A percentile compares a stretch with the other conserved stretches of the same genome.
phyloP scores from a whole-genome alignment of 2,329 filamentous ascomycete species.

The Cordyceps farinosa region DNA sequence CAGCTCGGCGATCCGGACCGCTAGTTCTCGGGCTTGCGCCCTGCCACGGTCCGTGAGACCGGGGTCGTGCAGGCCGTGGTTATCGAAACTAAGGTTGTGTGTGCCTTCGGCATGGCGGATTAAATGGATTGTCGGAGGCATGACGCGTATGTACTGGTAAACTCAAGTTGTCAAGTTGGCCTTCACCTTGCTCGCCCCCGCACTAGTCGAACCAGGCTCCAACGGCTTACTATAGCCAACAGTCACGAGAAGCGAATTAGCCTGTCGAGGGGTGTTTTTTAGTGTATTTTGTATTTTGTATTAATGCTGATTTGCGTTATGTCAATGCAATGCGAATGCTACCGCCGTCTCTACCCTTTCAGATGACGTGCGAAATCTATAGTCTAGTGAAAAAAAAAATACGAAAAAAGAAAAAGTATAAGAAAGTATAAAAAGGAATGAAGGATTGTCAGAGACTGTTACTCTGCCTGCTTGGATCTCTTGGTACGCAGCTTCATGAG shows the following conservation, averaged over 20 bases:
- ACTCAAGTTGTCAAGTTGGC: neutral
- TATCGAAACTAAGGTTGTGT: conserved; percentile 71
- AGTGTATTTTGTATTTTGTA: neutral
- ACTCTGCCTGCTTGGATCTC: conserved; percentile 45
- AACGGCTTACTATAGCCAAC: no score
- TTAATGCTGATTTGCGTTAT: conserved; percentile 1
- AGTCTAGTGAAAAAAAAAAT: neutral
- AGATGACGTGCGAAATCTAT: conserved; percentile 1
- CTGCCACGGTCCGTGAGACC: conserved; percentile 65
- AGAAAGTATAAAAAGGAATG: neutral
- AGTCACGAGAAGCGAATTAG: neutral
- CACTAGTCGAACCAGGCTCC: neutral
- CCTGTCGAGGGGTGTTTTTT: neutral
- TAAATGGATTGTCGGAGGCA: conserved; percentile 51
- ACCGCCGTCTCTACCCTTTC: neutral
- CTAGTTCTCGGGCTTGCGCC: conserved; percentile 62
- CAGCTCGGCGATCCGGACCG: conserved; percentile 63
- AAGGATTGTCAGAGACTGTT: conserved; percentile 1
- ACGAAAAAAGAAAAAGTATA: neutral
- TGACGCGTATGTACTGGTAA: conserved; percentile 20
- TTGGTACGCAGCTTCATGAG: conserved; percentile 49
- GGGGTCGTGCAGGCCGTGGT: conserved; percentile 66
- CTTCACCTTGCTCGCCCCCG: neutral
- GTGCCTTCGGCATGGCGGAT: conserved; percentile 67
- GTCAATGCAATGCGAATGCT: neutral